These are phyloP conservation scores for Pichia sp. DNA, from an alignment of 1,139 yeast genomes.

Conservation along the genomic window DNA sequence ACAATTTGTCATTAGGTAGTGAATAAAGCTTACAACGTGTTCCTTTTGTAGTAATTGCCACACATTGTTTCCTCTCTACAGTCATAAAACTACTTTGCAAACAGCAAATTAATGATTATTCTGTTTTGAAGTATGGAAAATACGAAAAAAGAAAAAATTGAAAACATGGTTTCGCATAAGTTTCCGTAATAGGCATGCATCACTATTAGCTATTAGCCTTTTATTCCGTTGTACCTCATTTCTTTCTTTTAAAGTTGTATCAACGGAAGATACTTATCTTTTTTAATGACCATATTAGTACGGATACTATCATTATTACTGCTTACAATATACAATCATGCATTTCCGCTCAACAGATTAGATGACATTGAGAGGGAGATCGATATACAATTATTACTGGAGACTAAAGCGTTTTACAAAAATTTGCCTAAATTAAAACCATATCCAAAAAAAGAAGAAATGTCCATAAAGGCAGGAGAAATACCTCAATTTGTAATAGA, in stretches of 20 bases:
- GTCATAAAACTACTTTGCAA: background rate
- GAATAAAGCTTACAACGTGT: slow-evolving; percentile 8
- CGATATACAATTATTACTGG: background rate
- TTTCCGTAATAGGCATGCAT: background rate
- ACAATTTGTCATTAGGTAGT: slow-evolving; percentile 3
- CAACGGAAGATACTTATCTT: background rate
- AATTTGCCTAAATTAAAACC: slow-evolving; percentile 26
- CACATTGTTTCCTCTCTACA: slow-evolving; percentile 3
- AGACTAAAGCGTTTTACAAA: slow-evolving; percentile 12
- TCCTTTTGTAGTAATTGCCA: slow-evolving; percentile 9
- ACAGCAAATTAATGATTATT: background rate
- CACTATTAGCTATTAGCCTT: background rate
- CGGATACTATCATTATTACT: background rate
- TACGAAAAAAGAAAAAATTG: background rate
- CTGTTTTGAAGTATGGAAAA: background rate
- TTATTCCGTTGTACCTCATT: background rate
- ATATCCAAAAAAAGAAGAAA: slow-evolving; percentile 24
- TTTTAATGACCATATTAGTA: background rate
- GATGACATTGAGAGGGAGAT: slow-evolving; percentile 1
- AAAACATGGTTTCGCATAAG: background rate
- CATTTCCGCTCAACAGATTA: background rate
- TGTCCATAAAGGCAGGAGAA: slow-evolving; percentile 42
- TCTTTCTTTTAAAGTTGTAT: background rate
- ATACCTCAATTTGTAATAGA: slow-evolving; percentile 73
- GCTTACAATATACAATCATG: background rate